These are phyloP conservation scores for Globisporangium emineosum DNA, from an alignment of 352 stramenopile genomes.

Conservation along the genomic window DNA sequence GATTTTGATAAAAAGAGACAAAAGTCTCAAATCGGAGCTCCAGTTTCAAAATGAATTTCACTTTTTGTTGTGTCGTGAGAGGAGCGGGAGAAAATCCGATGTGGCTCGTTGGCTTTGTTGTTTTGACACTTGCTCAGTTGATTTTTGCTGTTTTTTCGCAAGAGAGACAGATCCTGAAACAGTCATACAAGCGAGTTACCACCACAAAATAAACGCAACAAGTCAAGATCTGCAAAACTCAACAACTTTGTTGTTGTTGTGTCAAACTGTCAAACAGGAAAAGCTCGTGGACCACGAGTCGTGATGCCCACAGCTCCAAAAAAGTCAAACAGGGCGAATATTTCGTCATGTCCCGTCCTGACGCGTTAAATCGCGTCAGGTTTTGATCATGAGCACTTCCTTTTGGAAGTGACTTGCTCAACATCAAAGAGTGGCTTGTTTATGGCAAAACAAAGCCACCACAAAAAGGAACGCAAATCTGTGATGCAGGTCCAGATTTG, in stretches of 20 bases:
- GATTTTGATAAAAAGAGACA: too few species aligned
- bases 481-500: not conserved
- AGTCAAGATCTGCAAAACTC: too few species aligned
- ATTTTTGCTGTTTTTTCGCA: not conserved
- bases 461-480: too few species aligned
- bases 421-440: not conserved
- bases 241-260: too few species aligned
- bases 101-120: too few species aligned
- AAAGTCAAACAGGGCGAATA: not conserved
- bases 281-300: not conserved
- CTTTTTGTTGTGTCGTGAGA: too few species aligned
- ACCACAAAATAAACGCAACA: not conserved
- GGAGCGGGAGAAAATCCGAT: not conserved
- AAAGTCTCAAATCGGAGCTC: too few species aligned
- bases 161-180: not conserved
- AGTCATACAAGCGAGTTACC: not conserved
- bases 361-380: not conserved
- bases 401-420: too few species aligned
- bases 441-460: not conserved
- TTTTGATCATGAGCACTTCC: not conserved
- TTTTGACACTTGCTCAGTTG: not conserved
- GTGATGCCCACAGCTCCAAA: not conserved
- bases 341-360: not conserved
- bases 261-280: not conserved
- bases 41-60: too few species aligned